Base-by-base conservation (phyloP, 1,284 basidiomycete genomes). In the Flammula alnicola region DNA sequence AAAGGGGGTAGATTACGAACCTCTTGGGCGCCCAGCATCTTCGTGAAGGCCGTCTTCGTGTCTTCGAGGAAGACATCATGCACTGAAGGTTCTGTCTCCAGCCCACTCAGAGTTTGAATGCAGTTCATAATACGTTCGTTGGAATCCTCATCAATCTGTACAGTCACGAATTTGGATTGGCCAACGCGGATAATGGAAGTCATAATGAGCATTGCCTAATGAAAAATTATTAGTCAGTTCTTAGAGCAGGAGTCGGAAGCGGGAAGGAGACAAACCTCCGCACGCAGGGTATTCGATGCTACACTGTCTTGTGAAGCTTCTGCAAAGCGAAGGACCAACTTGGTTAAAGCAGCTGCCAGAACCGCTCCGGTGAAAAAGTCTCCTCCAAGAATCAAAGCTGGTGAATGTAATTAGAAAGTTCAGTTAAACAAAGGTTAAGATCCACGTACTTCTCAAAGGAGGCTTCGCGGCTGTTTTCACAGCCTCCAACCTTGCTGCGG, bases 341-440 rank as follows among this genome's bases (percentile, higher is more conserved):
- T 99, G 47, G 94, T 93, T 53, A 99, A 73, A 1, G 95, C 88
- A 30, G 91, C 83, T 9, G 95, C 87, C 19, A 99, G 79, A 3
- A 97, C 94, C 3, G 93, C 80, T 5, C 91, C 95, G 10, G 95
- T 99, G 75, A 95, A 99, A 75, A 97, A 99, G 72, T 99, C 97
- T 25, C 97, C 97, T 26, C 91, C 91, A 36, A 99, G 80, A 44
- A 99, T 85, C 35, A 99, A 75, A 3, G 93, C 91, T 87, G 51
- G n/a, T n/a, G n/a, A n/a, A n/a, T 10, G 45, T 44, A 31, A 44
- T 14, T 3, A 16, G 49, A 39, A 38, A 23, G 40, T 48, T 51
- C 35, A 53, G 19, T 32, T 5, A 25, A 31, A 25, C 36, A 23
- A 11, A 14, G 26, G 16, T 36, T 45, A 44, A 35, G 16, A 26